Conservation (phyloP, 2,329 filamentous ascomycete genomes). For the Stylonectria norvegica region DNA sequence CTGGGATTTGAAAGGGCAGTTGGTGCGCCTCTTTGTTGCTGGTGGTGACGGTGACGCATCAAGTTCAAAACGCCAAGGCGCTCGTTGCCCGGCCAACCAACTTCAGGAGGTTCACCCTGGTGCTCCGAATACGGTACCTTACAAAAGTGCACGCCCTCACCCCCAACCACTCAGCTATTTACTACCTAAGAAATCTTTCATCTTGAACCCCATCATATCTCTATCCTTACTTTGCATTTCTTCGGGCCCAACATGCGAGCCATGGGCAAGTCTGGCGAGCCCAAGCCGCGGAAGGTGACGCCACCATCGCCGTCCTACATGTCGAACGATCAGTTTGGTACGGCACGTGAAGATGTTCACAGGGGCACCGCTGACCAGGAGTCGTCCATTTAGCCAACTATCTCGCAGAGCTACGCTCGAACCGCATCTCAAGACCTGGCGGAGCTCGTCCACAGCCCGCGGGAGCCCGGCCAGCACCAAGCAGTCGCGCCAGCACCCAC, state of each 20-base stretch:
- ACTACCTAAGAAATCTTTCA: slow-evolving; percentile 1
- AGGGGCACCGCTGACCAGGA: slow-evolving; percentile 18
- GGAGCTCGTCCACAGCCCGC: slow-evolving; percentile 64
- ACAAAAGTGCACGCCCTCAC: slow-evolving; percentile 18
- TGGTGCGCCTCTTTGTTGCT: slow-evolving; percentile 16
- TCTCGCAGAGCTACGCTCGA: slow-evolving; percentile 66
- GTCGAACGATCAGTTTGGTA: slow-evolving; percentile 66
- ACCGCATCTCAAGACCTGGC: slow-evolving; percentile 63
- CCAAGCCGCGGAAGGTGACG: slow-evolving; percentile 51
- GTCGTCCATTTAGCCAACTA: slow-evolving; percentile 56
- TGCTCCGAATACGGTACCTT: too few species aligned
- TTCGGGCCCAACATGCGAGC: slow-evolving; percentile 26
- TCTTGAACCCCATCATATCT: background rate
- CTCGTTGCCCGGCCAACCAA: slow-evolving; percentile 30
- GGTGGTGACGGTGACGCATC: slow-evolving; percentile 20
- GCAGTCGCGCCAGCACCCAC: slow-evolving; percentile 26
- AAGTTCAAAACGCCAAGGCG: slow-evolving; percentile 1
- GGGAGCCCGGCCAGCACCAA: slow-evolving; percentile 33
- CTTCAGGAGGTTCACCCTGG: slow-evolving; percentile 11
- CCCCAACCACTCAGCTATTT: slow-evolving; percentile 9
- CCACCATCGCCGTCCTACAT: slow-evolving; percentile 63
- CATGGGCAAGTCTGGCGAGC: slow-evolving; percentile 32
- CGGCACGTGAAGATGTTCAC: slow-evolving; percentile 16
- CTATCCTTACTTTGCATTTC: slow-evolving; percentile 1
- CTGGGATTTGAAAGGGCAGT: background rate